phyloP scores from a whole-genome alignment of 345 rosid species.

The rapeseed (Brassica napus) region DNA sequence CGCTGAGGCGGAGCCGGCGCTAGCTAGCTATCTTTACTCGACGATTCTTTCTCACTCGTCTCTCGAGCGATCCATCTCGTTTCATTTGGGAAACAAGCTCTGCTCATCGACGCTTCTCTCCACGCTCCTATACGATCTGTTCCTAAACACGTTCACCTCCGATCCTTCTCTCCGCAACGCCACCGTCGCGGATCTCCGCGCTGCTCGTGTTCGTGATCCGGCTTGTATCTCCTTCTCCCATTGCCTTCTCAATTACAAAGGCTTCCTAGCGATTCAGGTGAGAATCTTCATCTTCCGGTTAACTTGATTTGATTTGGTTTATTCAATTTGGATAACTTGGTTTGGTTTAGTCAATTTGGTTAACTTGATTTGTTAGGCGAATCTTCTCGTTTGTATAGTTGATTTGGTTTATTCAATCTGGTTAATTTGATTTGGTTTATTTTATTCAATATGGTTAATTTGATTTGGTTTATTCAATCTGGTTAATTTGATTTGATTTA shows the following conservation, averaged over 20 bases:
- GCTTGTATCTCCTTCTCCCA: slow-evolving; percentile 97
- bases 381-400: too few relatives aligned
- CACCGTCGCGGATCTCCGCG: slow-evolving; percentile 90
- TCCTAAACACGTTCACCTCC: slow-evolving; percentile 74
- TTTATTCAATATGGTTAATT: too few relatives aligned
- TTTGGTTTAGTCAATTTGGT: neutral
- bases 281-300: neutral
- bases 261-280: slow-evolving; percentile 95
- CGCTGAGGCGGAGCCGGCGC: slow-evolving; percentile 92
- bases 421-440: neutral
- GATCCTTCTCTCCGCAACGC: slow-evolving; percentile 77
- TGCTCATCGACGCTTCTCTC: slow-evolving; percentile 97
- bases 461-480: neutral
- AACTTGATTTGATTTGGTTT: neutral
- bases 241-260: slow-evolving; percentile 95
- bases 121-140: slow-evolving; percentile 89
- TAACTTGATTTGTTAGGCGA: neutral
- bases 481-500: neutral
- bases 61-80: slow-evolving; percentile 81
- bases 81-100: slow-evolving; percentile 94
- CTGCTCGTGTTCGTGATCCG: slow-evolving; percentile 83
- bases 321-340: neutral
- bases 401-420: neutral
- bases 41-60: slow-evolving; percentile 92
- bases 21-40: slow-evolving; percentile 94